Conservation (phyloP, 768 basidiomycete genomes). For the Omphalotus guepiniiformis region DNA sequence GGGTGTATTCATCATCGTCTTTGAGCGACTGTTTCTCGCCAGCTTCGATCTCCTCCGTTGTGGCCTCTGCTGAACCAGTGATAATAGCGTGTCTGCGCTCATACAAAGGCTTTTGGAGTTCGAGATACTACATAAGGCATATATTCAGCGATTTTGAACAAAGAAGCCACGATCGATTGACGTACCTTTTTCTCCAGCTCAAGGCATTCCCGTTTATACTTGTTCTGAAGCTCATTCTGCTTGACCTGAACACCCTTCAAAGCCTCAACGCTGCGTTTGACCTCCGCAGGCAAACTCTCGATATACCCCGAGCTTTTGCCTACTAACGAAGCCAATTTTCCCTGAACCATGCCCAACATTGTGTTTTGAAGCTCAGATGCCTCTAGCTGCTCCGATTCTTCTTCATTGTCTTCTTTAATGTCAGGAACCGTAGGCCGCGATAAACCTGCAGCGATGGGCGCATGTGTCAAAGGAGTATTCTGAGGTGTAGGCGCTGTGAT, state of each 20-base stretch:
- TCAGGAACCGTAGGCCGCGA: slow-evolving; percentile 88
- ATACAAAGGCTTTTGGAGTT: slow-evolving; percentile 79
- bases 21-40: slow-evolving; percentile 72
- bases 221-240: slow-evolving; percentile 85
- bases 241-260: slow-evolving; percentile 92
- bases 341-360: slow-evolving; percentile 84
- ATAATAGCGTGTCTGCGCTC: slow-evolving; percentile 84
- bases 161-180: slow-evolving; percentile 11
- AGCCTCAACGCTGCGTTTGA: slow-evolving; percentile 83
- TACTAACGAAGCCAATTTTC: slow-evolving; percentile 77
- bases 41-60: slow-evolving; percentile 75
- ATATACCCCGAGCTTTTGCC: slow-evolving; percentile 95
- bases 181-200: slow-evolving; percentile 94
- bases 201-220: slow-evolving; percentile 93
- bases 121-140: slow-evolving; percentile 52
- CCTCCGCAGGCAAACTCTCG: slow-evolving; percentile 76
- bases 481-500: slow-evolving; percentile 89
- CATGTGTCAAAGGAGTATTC: slow-evolving; percentile 84
- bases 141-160: slow-evolving; percentile 11
- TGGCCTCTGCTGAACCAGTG: slow-evolving; percentile 67
- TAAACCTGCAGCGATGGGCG: slow-evolving; percentile 73
- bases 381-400: slow-evolving; percentile 42
- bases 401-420: slow-evolving; percentile 78
- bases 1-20: slow-evolving; percentile 68
- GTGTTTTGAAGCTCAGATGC: slow-evolving; percentile 48